Percentiles rank a stretch among this genome's conserved stretches.
phyloP scores from a whole-genome alignment of 768 basidiomycete species.

The Exidia glandulosa region DNA sequence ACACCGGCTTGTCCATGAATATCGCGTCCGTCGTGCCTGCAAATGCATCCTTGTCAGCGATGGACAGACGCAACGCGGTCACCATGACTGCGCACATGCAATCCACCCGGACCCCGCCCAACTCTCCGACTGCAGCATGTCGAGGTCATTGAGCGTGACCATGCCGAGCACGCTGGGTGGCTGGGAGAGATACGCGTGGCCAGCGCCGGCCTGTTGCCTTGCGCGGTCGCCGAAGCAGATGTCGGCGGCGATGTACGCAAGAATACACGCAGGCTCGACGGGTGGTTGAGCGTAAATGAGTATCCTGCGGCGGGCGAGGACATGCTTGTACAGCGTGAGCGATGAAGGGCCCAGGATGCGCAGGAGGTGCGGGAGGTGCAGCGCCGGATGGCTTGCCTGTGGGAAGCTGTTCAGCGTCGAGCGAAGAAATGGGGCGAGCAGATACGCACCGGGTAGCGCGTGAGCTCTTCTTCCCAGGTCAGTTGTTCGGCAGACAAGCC shows the following conservation, averaged over 20 bases:
- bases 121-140: slow-evolving; percentile 45
- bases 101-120: slow-evolving; percentile 65
- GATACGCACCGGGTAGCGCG: slow-evolving; percentile 4
- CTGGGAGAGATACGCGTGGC: background rate
- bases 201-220: background rate
- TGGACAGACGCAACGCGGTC: background rate
- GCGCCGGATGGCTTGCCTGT: slow-evolving; percentile 36
- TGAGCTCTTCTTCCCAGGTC: slow-evolving; percentile 7
- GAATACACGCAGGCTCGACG: slow-evolving; percentile 65
- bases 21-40: slow-evolving; percentile 72
- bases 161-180: slow-evolving; percentile 53
- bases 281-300: slow-evolving; percentile 72
- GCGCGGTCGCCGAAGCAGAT: slow-evolving; percentile 32
- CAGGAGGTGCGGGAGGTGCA: slow-evolving; percentile 65
- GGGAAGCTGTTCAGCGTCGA: slow-evolving; percentile 7
- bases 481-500: slow-evolving; percentile 3
- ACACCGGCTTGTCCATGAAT: slow-evolving; percentile 68
- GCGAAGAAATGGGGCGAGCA: background rate
- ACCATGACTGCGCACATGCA: slow-evolving; percentile 41
- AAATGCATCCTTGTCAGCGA: background rate
- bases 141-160: slow-evolving; percentile 66
- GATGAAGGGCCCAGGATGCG: slow-evolving; percentile 70
- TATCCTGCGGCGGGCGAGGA: slow-evolving; percentile 62
- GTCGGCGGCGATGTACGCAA: slow-evolving; percentile 52
- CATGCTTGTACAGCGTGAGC: slow-evolving; percentile 69